These are phyloP conservation scores for Leishmania aethiopica DNA, from an alignment of 208 protist species.

Conservation along the genomic window DNA sequence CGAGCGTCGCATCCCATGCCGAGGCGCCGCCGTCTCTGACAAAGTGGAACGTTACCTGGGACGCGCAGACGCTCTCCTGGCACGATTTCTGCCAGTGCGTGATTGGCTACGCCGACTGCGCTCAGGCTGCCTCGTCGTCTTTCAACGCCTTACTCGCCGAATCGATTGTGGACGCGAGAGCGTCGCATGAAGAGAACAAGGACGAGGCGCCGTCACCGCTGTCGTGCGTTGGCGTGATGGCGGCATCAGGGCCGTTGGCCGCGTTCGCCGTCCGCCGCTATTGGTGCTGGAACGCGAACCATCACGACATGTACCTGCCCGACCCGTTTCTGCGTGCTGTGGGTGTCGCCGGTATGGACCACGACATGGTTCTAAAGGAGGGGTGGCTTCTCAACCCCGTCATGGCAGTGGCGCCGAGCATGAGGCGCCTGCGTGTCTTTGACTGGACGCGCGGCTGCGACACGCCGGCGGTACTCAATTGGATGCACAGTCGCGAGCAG, in stretches of 20 bases:
- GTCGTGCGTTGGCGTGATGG: slow-evolving; percentile 18
- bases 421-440: slow-evolving; percentile 17
- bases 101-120: slow-evolving; percentile 60
- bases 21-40: background rate
- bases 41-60: slow-evolving; percentile 41
- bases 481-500: slow-evolving; percentile 5
- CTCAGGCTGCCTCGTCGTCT: slow-evolving; percentile 29
- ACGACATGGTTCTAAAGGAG: background rate
- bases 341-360: slow-evolving; percentile 14
- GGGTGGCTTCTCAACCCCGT: slow-evolving; percentile 23
- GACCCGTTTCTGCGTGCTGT: slow-evolving; percentile 29
- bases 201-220: slow-evolving; percentile 12
- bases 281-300: slow-evolving; percentile 33
- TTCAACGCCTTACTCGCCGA: slow-evolving; percentile 51
- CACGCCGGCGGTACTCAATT: slow-evolving; percentile 13
- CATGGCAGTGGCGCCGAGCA: background rate
- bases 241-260: slow-evolving; percentile 25
- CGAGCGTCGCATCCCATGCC: background rate
- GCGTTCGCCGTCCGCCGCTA: slow-evolving; percentile 27
- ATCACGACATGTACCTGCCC: slow-evolving; percentile 27
- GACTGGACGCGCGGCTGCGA: slow-evolving; percentile 33
- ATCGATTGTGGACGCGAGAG: background rate
- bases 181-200: background rate
- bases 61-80: slow-evolving; percentile 57
- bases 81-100: slow-evolving; percentile 43